Base-by-base conservation (phyloP, 2,329 filamentous ascomycete genomes). In the Ilyonectria destructans region DNA sequence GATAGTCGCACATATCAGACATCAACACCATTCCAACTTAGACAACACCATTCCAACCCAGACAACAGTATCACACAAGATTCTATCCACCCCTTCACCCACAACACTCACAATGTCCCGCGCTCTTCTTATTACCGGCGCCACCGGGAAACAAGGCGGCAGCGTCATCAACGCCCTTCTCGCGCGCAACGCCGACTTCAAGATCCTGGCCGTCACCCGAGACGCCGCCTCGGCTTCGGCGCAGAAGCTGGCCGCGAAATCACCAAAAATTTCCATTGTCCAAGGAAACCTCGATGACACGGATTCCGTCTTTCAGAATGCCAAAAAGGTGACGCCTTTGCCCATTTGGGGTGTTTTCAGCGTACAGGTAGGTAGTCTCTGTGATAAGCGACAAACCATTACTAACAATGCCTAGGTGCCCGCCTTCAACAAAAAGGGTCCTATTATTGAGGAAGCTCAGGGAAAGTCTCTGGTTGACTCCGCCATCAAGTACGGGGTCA, bases 121-220 rank as follows among this genome's bases (percentile, higher is more conserved):
- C 19, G 67, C 79, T 55, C 66, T 82, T 23, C 73, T 82, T 17
- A 71, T 82, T 31, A 77, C 74, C 2, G 81, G 81, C 17, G 80
- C 81, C 29, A 82, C 81, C 2, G 81, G 81, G 62, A 81, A 82
- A 46, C 80, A 82, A 58, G 81, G 81, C 31, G 76, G 81, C 21
- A 78, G 80, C 31, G 75, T 81, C 23, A 76, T 82, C 46, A 73
- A 71, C 29, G 71, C 71, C 12, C 71, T 82, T 8, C 45, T 81
- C 21, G 72, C 73, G 23, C 65, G 74, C 5, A 73, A 80, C n/a
- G 71, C 78, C 54, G 68, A 78, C 71, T 84, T 85, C 67, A 82
- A 85, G 13, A 87, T 92, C 59, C 83, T 90, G 17, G 90, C 90
- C 7, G 82, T 92, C 23, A 91, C 90, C 2, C 87, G 90, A 68